Evolutionary conservation across 2,329 filamentous ascomycete genomes (phyloP), one percentile per base, ranked within the genome.

Genomic region (Arachnopeziza araneosa): DNA sequence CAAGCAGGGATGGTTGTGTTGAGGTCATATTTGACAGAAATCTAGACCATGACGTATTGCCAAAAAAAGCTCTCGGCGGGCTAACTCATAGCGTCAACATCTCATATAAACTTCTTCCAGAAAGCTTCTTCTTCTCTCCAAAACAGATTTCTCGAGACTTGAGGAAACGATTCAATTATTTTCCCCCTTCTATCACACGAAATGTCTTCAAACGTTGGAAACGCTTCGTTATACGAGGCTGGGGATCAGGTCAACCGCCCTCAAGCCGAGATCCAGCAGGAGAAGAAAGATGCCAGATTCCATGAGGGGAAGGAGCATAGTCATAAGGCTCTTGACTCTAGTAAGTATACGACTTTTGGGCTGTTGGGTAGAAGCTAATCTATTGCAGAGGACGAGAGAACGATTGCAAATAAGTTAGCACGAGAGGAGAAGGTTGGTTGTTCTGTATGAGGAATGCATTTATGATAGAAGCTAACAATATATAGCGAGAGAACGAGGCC

Each of bases 221-320:
- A 78, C 73, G 69, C 76, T 64, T 73, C 75, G 62, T 76, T 91
- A 72, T 93, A 95, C 77, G 88, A 93, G 77, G 86, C 81, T 60
- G 87, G 86, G 60, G 90, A 95, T 76, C 90, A 95, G 80, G 82
- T 83, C 69, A 91, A 85, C 73, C 72, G 76, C 63, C 81, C 83
- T 63, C 72, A 82, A 61, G 79, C 82, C 1, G 77, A 81, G 63
- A 65, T 78, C 56, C 70, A 75, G 52, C 64, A 71, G 52, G 78
- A 84, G 69, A 75, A 80, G 50, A 75, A 80, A 24, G 77, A 80
- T 22, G 77, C 83, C 56, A 80, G 85, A 62, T 95, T 84, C 77
- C 78, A 92, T 63, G 88, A 93, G 77, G 90, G 91, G 68, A 79
- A 87, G 73, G 73, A 80, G 60, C 79, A 89, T 73, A 87, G 87